Evolutionary conservation across 2,329 filamentous ascomycete genomes (phyloP), one percentile per base, ranked within the genome.

Genomic region (Pseudofabraea citricarpa): DNA sequence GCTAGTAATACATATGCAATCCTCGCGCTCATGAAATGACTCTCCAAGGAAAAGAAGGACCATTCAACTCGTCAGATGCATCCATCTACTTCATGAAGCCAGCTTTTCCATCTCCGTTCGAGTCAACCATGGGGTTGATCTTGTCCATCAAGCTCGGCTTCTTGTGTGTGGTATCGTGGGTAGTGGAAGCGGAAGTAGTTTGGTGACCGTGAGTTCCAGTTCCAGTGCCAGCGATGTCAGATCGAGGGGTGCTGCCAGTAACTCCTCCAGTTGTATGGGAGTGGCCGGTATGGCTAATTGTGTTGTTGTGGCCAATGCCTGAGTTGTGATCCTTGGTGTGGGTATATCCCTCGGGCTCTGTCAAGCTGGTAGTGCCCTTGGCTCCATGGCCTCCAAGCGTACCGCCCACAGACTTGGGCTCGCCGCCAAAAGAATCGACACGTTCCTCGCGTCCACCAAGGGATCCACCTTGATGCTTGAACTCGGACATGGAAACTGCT

Each of bases 401-500:
- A 23, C 54, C 50, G 9, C 57, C 56, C 19, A 74, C 65, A 45
- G 69, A 62, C 52, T 72, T 70, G 4, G 81, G 81, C 50, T 81
- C 79, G 9, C 83, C 82, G 32, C 75, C 72, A 46, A 81, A 84
- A 27, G 75, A 74, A 40, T 80, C 75, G 37, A 76, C 70, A 13
- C 74, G 72, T 56, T 77, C 71, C 32, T 76, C 71, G 26, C 73
- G 68, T 2, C 79, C 77, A 9, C 63, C 62, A 1, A 85, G 61
- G 2, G 65, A 62, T 33, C 79, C 77, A 12, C 79, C 77, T 41
- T 73, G 61, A 46, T 64, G 59, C 64, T 62, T 65, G 59, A 85
- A 88, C 53, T 89, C 82, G 0, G 71, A 67, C 59, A 88, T 71
- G 26, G 69, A 79, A 59, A 87, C 79, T 9, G 75, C 63, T 2